Evolutionary conservation across 371 early-diverging fungal genomes (phyloP).

Genomic region (Aphelidium insulamus): DNA sequence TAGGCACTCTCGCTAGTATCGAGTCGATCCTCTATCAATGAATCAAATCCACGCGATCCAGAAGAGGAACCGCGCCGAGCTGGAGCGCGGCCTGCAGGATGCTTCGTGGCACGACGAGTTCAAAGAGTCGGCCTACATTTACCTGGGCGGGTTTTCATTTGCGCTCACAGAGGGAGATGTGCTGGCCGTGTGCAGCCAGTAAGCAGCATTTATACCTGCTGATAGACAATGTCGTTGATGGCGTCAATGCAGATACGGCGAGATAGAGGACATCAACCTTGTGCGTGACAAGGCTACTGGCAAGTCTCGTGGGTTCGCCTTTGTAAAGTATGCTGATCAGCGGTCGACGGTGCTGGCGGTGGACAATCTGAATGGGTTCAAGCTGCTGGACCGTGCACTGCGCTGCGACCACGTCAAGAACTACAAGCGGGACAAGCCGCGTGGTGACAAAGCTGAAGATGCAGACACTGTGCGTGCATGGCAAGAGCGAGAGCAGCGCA

Average conservation of each 20-base stretch:
- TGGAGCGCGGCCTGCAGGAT: conserved; percentile 8
- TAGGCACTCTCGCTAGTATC: too few species aligned
- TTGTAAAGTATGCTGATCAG: conserved; percentile 83
- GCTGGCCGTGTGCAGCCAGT: conserved; percentile 78
- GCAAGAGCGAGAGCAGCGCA: too few species aligned
- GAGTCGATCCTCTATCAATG: too few species aligned
- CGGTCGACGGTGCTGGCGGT: conserved; percentile 74
- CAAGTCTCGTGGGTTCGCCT: conserved; percentile 69
- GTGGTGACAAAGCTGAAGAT: conserved; percentile 13
- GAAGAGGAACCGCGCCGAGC: conserved; percentile 12
- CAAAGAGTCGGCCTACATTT: conserved; percentile 70
- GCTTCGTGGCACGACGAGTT: conserved; percentile 82
- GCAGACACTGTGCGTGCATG: too few species aligned
- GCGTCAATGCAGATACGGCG: conserved; percentile 40
- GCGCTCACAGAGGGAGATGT: conserved; percentile 83
- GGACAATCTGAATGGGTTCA: conserved; percentile 74
- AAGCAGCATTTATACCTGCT: conserved; percentile 6
- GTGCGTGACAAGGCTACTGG: conserved; percentile 67
- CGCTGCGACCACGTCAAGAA: conserved; percentile 45
- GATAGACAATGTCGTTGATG: not conserved
- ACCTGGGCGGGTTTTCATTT: conserved; percentile 57
- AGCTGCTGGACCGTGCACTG: conserved; percentile 37
- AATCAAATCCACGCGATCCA: conserved; percentile 10
- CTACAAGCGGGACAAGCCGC: conserved; percentile 29
- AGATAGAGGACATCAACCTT: conserved; percentile 65